Evolutionary conservation across 805 yeast genomes (phyloP).

Genomic region (Candida awuae): DNA sequence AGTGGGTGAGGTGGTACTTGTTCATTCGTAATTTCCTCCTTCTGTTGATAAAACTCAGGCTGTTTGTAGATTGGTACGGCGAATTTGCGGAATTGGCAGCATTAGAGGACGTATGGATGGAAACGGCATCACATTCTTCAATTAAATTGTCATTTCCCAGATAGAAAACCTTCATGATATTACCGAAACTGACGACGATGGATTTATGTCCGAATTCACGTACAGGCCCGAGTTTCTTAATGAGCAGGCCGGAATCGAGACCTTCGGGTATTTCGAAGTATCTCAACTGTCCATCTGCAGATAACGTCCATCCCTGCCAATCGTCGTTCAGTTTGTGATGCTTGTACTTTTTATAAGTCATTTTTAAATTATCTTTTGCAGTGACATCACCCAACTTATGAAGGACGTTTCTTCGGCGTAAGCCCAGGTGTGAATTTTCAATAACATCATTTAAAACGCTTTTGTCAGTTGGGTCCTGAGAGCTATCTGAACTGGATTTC

Average conservation of each 20-base stretch:
- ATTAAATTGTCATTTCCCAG: conserved; percentile 69
- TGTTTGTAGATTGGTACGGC: conserved; percentile 21
- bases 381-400: no score
- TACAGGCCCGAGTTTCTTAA: conserved; percentile 53
- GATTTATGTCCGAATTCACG: conserved; percentile 71
- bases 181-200: conserved; percentile 68
- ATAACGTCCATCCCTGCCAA: conserved; percentile 82
- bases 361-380: background rate
- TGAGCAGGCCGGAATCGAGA: conserved; percentile 37
- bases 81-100: conserved; percentile 17
- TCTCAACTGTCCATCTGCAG: conserved; percentile 54
- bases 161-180: conserved; percentile 60
- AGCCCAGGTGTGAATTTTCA: background rate
- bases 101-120: background rate
- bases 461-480: conserved; percentile 7
- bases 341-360: background rate
- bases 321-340: conserved; percentile 29
- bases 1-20: conserved; percentile 31
- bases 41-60: conserved; percentile 30
- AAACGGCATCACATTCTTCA: conserved; percentile 45
- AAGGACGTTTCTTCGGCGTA: background rate
- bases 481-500: conserved; percentile 30
- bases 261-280: conserved; percentile 51
- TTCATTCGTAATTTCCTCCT: conserved; percentile 28
- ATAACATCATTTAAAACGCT: background rate